phyloP scores from a whole-genome alignment of 768 basidiomycete genomes.

The Steccherinum ochraceum region DNA sequence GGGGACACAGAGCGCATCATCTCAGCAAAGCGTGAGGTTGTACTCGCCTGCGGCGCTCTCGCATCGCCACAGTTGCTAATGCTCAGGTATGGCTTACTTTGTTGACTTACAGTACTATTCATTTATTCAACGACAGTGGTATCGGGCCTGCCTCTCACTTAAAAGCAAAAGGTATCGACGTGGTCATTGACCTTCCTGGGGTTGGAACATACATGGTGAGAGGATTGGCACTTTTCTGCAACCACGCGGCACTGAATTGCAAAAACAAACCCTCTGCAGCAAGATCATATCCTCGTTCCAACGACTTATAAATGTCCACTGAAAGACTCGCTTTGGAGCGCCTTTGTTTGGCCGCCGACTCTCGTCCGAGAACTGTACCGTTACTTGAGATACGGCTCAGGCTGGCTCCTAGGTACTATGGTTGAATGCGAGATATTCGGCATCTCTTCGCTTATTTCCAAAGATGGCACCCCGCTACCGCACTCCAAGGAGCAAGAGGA shows the following conservation, averaged over 20 bases:
- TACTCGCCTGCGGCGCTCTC: slow-evolving; percentile 20
- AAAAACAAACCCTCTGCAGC: background rate
- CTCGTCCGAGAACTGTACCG: background rate
- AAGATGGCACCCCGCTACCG: background rate
- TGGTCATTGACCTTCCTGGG: slow-evolving; percentile 26
- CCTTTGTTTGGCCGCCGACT: background rate
- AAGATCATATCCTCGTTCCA: background rate
- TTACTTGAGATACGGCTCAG: background rate
- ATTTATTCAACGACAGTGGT: slow-evolving; percentile 28
- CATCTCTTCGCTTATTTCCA: background rate
- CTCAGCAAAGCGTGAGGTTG: slow-evolving; percentile 15
- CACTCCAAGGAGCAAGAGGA: background rate
- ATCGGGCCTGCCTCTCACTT: slow-evolving; percentile 37
- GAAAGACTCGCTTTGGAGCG: background rate
- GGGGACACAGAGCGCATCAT: slow-evolving; percentile 5
- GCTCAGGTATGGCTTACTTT: slow-evolving; percentile 17
- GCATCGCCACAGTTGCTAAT: slow-evolving; percentile 33
- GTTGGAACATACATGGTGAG: slow-evolving; percentile 28
- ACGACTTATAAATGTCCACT: background rate
- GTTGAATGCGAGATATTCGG: background rate
- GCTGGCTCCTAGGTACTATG: background rate
- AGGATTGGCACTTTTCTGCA: too few relatives aligned
- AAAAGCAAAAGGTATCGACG: slow-evolving; percentile 19
- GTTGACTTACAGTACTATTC: background rate
- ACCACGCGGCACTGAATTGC: background rate